phyloP scores from a whole-genome alignment of 2,329 filamentous ascomycete species.

The Arthrobotrys musiformis region DNA sequence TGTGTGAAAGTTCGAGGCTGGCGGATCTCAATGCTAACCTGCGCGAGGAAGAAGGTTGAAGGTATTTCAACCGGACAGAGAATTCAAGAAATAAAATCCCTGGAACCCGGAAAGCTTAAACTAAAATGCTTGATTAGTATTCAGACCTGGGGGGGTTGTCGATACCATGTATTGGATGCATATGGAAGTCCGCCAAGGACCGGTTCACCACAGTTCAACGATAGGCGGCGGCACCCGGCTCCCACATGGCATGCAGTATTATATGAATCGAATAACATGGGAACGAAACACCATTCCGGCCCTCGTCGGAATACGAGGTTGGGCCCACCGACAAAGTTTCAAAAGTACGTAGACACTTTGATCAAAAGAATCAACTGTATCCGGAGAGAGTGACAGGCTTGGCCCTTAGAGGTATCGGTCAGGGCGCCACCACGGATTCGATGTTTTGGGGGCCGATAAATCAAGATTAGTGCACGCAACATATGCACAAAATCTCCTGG shows the following conservation, averaged over 20 bases:
- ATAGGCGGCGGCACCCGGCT: background rate
- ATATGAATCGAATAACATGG: background rate
- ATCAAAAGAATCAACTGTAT: slow-evolving; percentile 25
- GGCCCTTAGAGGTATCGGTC: slow-evolving; percentile 10
- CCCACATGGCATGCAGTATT: background rate
- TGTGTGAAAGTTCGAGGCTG: background rate
- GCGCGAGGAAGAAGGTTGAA: background rate
- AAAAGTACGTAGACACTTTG: slow-evolving; percentile 4
- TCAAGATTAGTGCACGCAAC: slow-evolving; percentile 28
- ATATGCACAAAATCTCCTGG: slow-evolving; percentile 18
- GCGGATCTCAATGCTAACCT: background rate
- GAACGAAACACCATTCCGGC: slow-evolving; percentile 4
- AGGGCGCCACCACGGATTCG: slow-evolving; percentile 11
- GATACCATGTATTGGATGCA: background rate
- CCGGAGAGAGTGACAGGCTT: slow-evolving; percentile 4
- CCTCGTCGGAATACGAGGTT: slow-evolving; percentile 9
- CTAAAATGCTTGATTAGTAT: slow-evolving; percentile 2
- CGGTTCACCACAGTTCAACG: background rate
- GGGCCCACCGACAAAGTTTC: background rate
- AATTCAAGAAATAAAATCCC: background rate
- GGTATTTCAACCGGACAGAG: background rate
- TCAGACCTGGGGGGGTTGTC: background rate
- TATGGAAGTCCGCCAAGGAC: background rate
- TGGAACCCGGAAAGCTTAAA: slow-evolving; percentile 9
- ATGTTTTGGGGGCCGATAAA: slow-evolving; percentile 14